Conservation (phyloP, 1,284 basidiomycete genomes). For the Ceratobasidium sp. region DNA sequence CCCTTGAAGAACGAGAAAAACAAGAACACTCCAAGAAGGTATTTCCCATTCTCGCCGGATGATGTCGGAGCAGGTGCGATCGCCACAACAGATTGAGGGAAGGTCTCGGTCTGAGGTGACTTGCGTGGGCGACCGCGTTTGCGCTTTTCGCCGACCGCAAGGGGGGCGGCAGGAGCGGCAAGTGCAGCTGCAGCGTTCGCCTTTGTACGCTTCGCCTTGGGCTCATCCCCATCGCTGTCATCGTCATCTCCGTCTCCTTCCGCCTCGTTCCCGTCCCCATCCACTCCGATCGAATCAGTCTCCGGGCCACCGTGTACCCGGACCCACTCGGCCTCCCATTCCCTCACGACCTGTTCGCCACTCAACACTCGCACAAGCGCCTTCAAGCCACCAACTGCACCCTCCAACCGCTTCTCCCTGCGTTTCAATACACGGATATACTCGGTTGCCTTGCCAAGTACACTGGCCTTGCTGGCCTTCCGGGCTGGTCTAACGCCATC, state of each 20-base stretch:
- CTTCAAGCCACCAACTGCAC: slow-evolving; percentile 77
- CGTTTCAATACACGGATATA: slow-evolving; percentile 83
- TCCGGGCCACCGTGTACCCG: slow-evolving; percentile 69
- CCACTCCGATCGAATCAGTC: slow-evolving; percentile 65
- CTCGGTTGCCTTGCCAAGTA: slow-evolving; percentile 83
- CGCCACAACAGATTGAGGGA: slow-evolving; percentile 44
- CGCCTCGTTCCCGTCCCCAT: slow-evolving; percentile 60
- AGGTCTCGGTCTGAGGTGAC: slow-evolving; percentile 56
- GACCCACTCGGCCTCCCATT: slow-evolving; percentile 81
- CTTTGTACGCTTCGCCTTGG: slow-evolving; percentile 43
- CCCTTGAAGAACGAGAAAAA: slow-evolving; percentile 49
- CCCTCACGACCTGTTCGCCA: slow-evolving; percentile 62
- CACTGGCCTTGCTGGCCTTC: slow-evolving; percentile 85
- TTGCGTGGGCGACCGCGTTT: slow-evolving; percentile 81
- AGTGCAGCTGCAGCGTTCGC: slow-evolving; percentile 23
- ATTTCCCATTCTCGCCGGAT: slow-evolving; percentile 39
- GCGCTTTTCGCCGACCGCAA: slow-evolving; percentile 61
- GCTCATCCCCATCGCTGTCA: slow-evolving; percentile 63
- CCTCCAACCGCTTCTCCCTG: slow-evolving; percentile 73
- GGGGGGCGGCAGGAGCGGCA: slow-evolving; percentile 22
- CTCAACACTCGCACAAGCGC: slow-evolving; percentile 72
- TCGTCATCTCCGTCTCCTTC: slow-evolving; percentile 62
- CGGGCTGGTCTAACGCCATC: slow-evolving; percentile 85
- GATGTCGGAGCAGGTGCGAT: slow-evolving; percentile 21
- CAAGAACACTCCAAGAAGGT: slow-evolving; percentile 48